These are phyloP conservation scores for Debaryomyces sp. DNA, from an alignment of 1,139 yeast species.

Conservation along the genomic window DNA sequence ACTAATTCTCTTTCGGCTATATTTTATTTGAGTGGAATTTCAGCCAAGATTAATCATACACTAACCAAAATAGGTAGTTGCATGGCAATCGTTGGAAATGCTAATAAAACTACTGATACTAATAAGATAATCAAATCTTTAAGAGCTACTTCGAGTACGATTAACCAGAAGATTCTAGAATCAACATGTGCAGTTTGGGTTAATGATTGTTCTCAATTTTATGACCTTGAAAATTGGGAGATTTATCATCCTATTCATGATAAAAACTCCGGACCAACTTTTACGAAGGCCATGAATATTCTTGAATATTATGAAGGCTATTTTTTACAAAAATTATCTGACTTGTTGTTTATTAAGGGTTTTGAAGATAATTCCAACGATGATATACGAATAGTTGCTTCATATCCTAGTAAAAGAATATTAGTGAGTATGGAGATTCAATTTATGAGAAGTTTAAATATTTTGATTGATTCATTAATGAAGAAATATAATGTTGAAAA, in stretches of 20 bases:
- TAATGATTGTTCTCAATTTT: constrained; percentile 50
- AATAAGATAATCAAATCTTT: constrained; percentile 40
- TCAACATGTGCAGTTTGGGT: constrained; percentile 52
- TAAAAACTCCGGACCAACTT: constrained; percentile 21
- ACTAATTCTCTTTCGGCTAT: constrained; percentile 47
- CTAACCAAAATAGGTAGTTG: constrained; percentile 38
- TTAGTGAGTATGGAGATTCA: constrained; percentile 50
- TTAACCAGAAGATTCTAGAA: constrained; percentile 45
- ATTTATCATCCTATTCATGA: constrained; percentile 19
- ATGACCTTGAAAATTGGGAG: constrained; percentile 49
- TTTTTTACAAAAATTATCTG: constrained; percentile 32
- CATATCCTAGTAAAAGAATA: constrained; percentile 45
- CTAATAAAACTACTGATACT: constrained; percentile 36
- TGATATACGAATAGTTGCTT: constrained; percentile 31
- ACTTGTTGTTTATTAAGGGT: constrained; percentile 27
- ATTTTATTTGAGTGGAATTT: constrained; percentile 37
- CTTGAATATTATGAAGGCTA: constrained; percentile 42
- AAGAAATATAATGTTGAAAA: constrained; percentile 44
- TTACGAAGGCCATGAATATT: constrained; percentile 39
- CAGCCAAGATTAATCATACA: constrained; percentile 30
- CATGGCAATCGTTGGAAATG: constrained; percentile 38
- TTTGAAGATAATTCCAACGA: constrained; percentile 15
- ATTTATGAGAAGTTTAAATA: constrained; percentile 49
- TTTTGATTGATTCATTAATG: constrained; percentile 46
- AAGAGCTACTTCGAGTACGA: constrained; percentile 32